Percentiles rank a stretch among this genome's conserved stretches.
Evolutionary conservation across 257 asterid species (phyloP).

Genomic region (Solanum boliviense): DNA sequence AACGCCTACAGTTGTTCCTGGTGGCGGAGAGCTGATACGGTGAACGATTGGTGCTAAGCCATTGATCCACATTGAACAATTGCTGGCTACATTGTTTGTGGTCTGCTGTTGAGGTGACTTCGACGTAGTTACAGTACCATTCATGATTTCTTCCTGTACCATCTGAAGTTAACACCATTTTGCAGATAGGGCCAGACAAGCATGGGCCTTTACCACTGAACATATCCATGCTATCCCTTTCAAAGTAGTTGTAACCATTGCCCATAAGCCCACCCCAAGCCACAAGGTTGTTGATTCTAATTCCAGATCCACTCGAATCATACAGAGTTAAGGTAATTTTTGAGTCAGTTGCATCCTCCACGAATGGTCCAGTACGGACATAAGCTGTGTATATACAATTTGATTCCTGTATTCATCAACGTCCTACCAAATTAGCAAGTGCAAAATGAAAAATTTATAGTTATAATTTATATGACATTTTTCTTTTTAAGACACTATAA

Average conservation of each 20-base stretch:
- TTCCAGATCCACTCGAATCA: slow-evolving; percentile 30
- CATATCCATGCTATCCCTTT: slow-evolving; percentile 56
- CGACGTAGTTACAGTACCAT: slow-evolving; percentile 55
- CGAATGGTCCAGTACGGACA: slow-evolving; percentile 34
- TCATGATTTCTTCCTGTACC: slow-evolving; percentile 51
- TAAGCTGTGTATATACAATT: neutral
- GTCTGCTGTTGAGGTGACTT: slow-evolving; percentile 43
- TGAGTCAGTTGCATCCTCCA: slow-evolving; percentile 57
- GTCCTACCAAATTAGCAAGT: neutral
- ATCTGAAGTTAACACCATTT: slow-evolving; percentile 47
- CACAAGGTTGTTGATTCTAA: slow-evolving; percentile 37
- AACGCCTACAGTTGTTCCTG: slow-evolving; percentile 19
- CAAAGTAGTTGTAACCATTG: slow-evolving; percentile 39
- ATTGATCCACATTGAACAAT: slow-evolving; percentile 49
- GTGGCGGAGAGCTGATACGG: slow-evolving; percentile 48
- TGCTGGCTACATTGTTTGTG: slow-evolving; percentile 31
- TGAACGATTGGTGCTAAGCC: slow-evolving; percentile 49
- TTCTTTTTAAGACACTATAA: neutral
- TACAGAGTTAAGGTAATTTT: slow-evolving; percentile 33
- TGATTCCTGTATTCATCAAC: neutral
- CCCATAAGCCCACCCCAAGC: slow-evolving; percentile 81
- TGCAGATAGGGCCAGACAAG: slow-evolving; percentile 37
- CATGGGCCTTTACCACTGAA: slow-evolving; percentile 65
- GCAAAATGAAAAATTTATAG: neutral
- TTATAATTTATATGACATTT: too few relatives aligned